Evolutionary conservation across 768 basidiomycete genomes (phyloP).

Genomic region (Tremella yokohamensis): DNA sequence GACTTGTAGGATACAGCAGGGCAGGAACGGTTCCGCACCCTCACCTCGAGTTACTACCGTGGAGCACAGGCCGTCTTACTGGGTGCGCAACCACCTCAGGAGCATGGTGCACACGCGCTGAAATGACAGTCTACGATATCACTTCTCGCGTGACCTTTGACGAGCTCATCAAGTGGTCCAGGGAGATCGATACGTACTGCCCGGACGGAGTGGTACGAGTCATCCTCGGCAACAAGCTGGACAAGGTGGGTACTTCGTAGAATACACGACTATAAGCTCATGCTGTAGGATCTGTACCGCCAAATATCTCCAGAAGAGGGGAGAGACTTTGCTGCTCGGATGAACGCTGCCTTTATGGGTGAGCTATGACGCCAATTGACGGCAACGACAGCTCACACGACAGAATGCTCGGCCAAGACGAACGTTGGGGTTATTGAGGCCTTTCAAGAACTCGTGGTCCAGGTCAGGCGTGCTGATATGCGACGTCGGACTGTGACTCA

Average conservation of each 20-base stretch:
- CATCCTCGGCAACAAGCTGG: slow-evolving; percentile 83
- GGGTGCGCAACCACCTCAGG: slow-evolving; percentile 40
- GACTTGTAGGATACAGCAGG: slow-evolving; percentile 81
- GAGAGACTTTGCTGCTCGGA: slow-evolving; percentile 70
- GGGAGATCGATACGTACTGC: slow-evolving; percentile 90
- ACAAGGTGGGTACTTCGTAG: slow-evolving; percentile 61
- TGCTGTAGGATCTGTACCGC: slow-evolving; percentile 56
- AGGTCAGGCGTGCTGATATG: slow-evolving; percentile 55
- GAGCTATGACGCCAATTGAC: slow-evolving; percentile 5
- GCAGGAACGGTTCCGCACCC: slow-evolving; percentile 92
- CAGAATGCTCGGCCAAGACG: slow-evolving; percentile 89
- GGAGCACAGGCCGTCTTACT: slow-evolving; percentile 57
- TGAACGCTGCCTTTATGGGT: slow-evolving; percentile 74
- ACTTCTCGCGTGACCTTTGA: slow-evolving; percentile 89
- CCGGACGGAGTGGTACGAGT: slow-evolving; percentile 83
- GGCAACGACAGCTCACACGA: neutral
- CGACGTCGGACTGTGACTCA: neutral
- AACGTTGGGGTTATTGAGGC: slow-evolving; percentile 74
- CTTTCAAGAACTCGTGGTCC: slow-evolving; percentile 70
- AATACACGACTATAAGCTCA: neutral
- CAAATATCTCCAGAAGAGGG: slow-evolving; percentile 79
- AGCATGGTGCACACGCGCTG: too few relatives aligned
- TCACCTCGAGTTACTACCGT: slow-evolving; percentile 92
- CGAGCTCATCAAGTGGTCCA: slow-evolving; percentile 83
- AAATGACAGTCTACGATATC: slow-evolving; percentile 79